Base-by-base conservation (phyloP, 1,139 yeast genomes). In the Pichia sp. region DNA sequence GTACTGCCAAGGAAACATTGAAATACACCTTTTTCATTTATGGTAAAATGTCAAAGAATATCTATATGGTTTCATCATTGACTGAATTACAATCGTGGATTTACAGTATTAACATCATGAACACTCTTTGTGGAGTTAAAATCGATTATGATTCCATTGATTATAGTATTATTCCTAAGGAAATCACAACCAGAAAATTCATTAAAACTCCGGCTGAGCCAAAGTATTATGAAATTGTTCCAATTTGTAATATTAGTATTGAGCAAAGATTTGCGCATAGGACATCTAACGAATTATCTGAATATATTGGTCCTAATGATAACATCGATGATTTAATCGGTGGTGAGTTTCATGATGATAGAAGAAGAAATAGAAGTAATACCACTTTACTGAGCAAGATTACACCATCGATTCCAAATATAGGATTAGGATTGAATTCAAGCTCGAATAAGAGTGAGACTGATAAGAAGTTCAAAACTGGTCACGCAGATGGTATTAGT, bases 1-100 rank as follows among this genome's bases (percentile, higher is more conserved):
- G 4, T 22, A 18, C 9, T 21, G 21, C 17, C 6, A 35, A 32
- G 12, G 14, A 12, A 9, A 14, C 41, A 12, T 19, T 17, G 9
- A 46, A 52, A 21, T 53, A 53, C 40, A 58, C 66, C 1, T 69
- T 70, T 46, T 62, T 59, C 42, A 58, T 70, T 14, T 69, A 66
- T 55, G 70, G 71, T n/a, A 62, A 66, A 11, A 66, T 66, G 38
- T 66, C 69, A 27, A 70, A 66, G 42, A 65, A 63, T 32, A 46
- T 60, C 1, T 69, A 61, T 40, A 60, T 63, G 53, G 66, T 65
- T 3, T 53, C 56, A 18, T 63, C 63, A 22, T 40, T 50, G 10
- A 54, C 60, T 24, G 85, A 79, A 40, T 66, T 75, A 62, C 59
- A 65, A 17, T 75, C 75, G 30, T 83, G 89, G 89, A 70, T 81